Conservation (phyloP, 768 basidiomycete species). For the Scleroderma citrinum region DNA sequence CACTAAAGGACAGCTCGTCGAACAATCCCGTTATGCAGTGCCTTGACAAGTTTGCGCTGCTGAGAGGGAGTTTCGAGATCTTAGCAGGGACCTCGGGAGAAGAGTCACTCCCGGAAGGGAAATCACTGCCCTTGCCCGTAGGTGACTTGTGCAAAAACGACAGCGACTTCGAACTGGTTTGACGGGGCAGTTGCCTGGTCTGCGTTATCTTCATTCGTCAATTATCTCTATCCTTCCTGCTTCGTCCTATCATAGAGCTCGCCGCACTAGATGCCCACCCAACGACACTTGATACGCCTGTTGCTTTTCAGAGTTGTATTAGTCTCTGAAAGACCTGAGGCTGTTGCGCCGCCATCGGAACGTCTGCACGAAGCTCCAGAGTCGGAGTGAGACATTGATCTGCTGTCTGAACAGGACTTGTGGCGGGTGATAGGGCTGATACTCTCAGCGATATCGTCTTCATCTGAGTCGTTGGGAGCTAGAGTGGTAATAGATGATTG, state of each 20-base stretch:
- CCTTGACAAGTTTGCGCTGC: conserved; percentile 56
- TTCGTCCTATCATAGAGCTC: conserved; percentile 50
- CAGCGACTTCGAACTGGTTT: conserved; percentile 31
- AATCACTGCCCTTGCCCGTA: conserved; percentile 18
- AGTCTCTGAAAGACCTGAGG: conserved; percentile 28
- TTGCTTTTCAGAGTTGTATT: conserved; percentile 30
- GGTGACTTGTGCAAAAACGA: conserved; percentile 26
- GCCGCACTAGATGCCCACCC: conserved; percentile 66
- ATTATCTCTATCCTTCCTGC: conserved; percentile 53
- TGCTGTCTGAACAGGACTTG: conserved; percentile 38
- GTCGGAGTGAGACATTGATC: conserved; percentile 44
- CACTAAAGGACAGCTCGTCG: conserved; percentile 73
- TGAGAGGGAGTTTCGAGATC: conserved; percentile 46
- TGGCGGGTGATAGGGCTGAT: conserved; percentile 20
- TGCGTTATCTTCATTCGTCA: conserved; percentile 40
- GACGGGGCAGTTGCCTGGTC: conserved; percentile 23
- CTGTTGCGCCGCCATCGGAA: conserved; percentile 48
- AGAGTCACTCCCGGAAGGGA: conserved; percentile 17
- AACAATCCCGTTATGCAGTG: conserved; percentile 65
- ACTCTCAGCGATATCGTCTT: conserved; percentile 19
- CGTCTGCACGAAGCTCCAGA: conserved; percentile 64
- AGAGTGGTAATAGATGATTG: conserved; percentile 23
- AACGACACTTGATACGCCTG: conserved; percentile 32
- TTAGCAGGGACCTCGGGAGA: conserved; percentile 28
- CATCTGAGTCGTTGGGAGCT: conserved; percentile 32